Evolutionary conservation across 2,329 filamentous ascomycete species (phyloP), one percentile per base, ranked within the genome.

Genomic region (Aureobasidium sp.): DNA sequence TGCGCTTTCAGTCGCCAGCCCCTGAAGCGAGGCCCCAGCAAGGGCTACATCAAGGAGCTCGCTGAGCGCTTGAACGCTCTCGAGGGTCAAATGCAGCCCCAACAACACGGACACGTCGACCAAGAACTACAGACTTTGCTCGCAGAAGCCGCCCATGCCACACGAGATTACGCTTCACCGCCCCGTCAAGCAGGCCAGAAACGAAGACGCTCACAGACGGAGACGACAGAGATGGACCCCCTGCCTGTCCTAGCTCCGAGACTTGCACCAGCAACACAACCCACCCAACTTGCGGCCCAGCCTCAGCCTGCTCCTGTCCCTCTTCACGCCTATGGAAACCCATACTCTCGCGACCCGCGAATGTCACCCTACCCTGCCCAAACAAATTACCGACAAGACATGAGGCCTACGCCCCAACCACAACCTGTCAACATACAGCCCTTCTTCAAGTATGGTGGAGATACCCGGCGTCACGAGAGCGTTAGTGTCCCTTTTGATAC

Each of bases 1-100:
- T 96, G 91, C 74, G 82, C 91, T 22, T 96, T 96, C 71, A 95
- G 89, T 73, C 84, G 91, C 56, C 87, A 94, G 60, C 91, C 90
- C 0, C 90, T 94, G 80, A 96, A 94, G 74, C 82, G 90, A 64
- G 49, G 56, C 15, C 54, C 61, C 22, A 63, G 61, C 71, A 96
- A 96, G 82, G 91, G 91, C 17, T 96, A 96, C 69, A 96, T 96
- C 72, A 96, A 95, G 72, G 91, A 96, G 73, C 82, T 96, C 24
- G 90, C 91, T 27, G 91, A 96, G 70, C 82, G 91, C 29, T 85
- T 96, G 63, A 86, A 92, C 68, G 87, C 84, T 47, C 86, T 96
- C 49, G 91, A 96, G 71, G 88, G 87, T 66, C 89, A 90, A 70
- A 84, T 94, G 62, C 69, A 70, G 15, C 70, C 69, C 24, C 62